These are phyloP conservation scores for Hawksworthiomyces lignivorus DNA, from an alignment of 2,329 filamentous ascomycete species.

Conservation along the genomic window DNA sequence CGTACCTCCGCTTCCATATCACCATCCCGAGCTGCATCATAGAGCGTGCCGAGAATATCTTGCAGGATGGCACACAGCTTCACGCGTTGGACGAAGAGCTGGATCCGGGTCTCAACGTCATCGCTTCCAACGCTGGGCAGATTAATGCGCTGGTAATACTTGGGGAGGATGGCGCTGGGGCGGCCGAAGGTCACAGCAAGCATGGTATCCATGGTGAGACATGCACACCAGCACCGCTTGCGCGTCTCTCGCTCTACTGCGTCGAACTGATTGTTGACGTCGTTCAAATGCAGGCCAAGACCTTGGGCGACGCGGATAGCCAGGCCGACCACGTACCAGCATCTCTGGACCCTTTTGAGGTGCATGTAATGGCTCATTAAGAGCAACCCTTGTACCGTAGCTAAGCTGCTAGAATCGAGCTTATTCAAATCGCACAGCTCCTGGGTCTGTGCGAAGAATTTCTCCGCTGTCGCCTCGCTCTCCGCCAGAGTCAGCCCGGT, in stretches of 20 bases:
- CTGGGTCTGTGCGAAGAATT: conserved; percentile 1
- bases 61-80: conserved; percentile 5
- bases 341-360: conserved; percentile 1
- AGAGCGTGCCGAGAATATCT: conserved; percentile 1
- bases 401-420: too few species aligned
- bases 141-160: conserved; percentile 4
- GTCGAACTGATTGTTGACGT: conserved; percentile 3
- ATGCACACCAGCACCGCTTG: conserved; percentile 7
- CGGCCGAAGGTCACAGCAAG: conserved; percentile 6
- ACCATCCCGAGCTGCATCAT: too few species aligned
- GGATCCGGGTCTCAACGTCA: background rate
- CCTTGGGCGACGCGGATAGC: conserved; percentile 6
- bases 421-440: too few species aligned
- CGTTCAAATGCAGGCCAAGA: conserved; percentile 3
- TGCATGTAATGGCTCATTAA: conserved; percentile 9
- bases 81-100: conserved; percentile 2
- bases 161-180: conserved; percentile 1
- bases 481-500: background rate
- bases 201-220: conserved; percentile 6
- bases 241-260: conserved; percentile 2
- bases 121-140: too few species aligned
- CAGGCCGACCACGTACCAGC: conserved; percentile 5
- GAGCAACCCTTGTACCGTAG: conserved; percentile 6
- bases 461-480: background rate
- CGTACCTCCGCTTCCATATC: too few species aligned